Evolutionary conservation across 768 basidiomycete genomes (phyloP).

Genomic region (Gyrodon lividus): DNA sequence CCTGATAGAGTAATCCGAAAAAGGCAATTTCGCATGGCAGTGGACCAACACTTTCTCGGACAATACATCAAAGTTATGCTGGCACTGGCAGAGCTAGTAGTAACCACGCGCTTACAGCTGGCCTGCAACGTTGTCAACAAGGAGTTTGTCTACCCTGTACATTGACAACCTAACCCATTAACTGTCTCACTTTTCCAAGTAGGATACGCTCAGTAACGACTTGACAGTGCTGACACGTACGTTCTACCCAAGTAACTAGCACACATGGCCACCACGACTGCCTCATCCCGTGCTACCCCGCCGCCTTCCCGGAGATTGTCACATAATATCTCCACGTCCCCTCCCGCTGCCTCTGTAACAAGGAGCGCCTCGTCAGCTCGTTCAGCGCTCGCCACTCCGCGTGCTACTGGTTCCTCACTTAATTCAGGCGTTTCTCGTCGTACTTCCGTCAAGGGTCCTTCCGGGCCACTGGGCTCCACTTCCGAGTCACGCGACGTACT

Average conservation of each 20-base stretch:
- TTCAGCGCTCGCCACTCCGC: constrained; percentile 55
- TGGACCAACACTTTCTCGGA: too few relatives aligned
- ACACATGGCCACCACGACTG: constrained; percentile 42
- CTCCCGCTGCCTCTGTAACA: constrained; percentile 42
- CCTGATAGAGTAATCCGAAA: constrained; percentile 5
- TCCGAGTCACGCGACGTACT: constrained; percentile 57
- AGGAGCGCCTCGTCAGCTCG: constrained; percentile 58
- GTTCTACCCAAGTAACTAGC: constrained; percentile 4
- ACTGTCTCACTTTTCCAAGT: neutral
- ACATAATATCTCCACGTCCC: constrained; percentile 40
- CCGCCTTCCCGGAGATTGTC: constrained; percentile 45
- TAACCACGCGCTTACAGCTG: too few relatives aligned
- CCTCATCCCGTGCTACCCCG: constrained; percentile 43
- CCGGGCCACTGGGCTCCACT: constrained; percentile 35
- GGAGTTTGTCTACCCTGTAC: neutral
- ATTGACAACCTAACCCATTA: neutral
- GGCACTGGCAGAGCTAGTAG: too few relatives aligned
- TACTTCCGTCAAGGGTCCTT: constrained; percentile 46
- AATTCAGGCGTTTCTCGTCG: constrained; percentile 50
- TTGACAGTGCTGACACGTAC: neutral
- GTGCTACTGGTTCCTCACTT: constrained; percentile 49
- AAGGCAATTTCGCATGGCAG: constrained; percentile 1
- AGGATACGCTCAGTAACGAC: neutral
- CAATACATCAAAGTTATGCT: too few relatives aligned
- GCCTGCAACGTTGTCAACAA: constrained; percentile 8